A percentile compares a stretch with the other conserved stretches of the same genome.
phyloP scores from a whole-genome alignment of 768 basidiomycete species.

The Suillus ampliporus region DNA sequence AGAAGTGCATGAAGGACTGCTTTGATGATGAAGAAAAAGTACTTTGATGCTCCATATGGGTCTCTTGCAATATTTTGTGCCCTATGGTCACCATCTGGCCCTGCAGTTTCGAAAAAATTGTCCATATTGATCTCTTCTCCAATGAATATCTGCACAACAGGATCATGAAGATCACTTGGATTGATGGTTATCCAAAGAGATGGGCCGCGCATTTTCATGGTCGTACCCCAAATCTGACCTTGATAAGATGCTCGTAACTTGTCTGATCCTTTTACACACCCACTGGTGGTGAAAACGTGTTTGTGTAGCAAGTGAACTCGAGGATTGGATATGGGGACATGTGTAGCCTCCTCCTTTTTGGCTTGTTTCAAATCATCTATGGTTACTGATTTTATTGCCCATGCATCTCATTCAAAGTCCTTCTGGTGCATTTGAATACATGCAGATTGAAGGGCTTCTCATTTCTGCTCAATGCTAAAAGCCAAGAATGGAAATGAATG shows the following conservation, averaged over 20 bases:
- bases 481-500: conserved; percentile 37
- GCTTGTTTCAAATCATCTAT: conserved; percentile 38
- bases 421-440: conserved; percentile 38
- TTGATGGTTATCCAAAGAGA: conserved; percentile 52
- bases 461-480: conserved; percentile 37
- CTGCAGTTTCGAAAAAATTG: conserved; percentile 32
- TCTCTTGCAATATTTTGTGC: conserved; percentile 40
- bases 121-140: conserved; percentile 52
- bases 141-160: conserved; percentile 45
- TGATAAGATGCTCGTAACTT: conserved; percentile 26
- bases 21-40: conserved; percentile 43
- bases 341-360: conserved; percentile 37
- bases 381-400: conserved; percentile 30
- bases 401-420: conserved; percentile 28
- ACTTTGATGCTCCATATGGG: conserved; percentile 48
- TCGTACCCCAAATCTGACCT: conserved; percentile 1
- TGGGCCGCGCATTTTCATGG: neutral
- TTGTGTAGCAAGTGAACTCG: conserved; percentile 28
- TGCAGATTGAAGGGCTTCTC: conserved; percentile 34
- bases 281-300: conserved; percentile 30
- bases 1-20: conserved; percentile 40
- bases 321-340: conserved; percentile 29
- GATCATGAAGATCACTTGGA: conserved; percentile 22
- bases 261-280: conserved; percentile 39
- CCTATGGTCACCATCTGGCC: conserved; percentile 28